Conservation (phyloP, 2,329 filamentous ascomycete genomes). For the Aaosphaeria arxii region DNA sequence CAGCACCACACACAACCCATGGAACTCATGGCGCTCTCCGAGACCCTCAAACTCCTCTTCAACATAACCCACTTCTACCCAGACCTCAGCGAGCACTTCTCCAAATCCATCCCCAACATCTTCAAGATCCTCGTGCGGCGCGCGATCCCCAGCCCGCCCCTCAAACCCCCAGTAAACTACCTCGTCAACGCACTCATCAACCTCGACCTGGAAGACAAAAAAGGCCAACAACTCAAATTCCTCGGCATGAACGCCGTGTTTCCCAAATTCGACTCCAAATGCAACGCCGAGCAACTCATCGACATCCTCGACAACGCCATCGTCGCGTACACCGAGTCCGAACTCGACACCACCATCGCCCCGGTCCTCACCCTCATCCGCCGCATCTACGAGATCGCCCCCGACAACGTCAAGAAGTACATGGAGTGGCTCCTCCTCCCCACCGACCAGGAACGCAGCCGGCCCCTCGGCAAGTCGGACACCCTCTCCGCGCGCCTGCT, state of each 20-base stretch:
- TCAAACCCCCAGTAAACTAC: slow-evolving; percentile 69
- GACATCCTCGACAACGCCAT: slow-evolving; percentile 67
- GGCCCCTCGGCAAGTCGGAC: slow-evolving; percentile 72
- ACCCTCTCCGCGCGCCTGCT: slow-evolving; percentile 75
- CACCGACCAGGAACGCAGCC: slow-evolving; percentile 69
- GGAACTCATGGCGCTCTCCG: slow-evolving; percentile 75
- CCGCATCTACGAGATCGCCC: slow-evolving; percentile 67
- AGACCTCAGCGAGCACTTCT: slow-evolving; percentile 60
- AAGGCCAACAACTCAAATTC: slow-evolving; percentile 37
- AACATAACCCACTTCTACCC: slow-evolving; percentile 78
- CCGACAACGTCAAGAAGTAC: slow-evolving; percentile 57
- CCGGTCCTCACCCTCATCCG: slow-evolving; percentile 74
- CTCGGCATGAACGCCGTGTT: slow-evolving; percentile 58
- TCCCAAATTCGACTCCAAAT: slow-evolving; percentile 59
- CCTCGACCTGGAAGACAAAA: slow-evolving; percentile 62
- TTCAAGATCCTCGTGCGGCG: slow-evolving; percentile 65
- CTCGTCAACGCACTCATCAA: slow-evolving; percentile 81
- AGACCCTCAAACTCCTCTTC: slow-evolving; percentile 85
- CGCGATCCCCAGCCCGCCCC: slow-evolving; percentile 60
- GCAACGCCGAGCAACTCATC: slow-evolving; percentile 63
- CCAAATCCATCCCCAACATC: slow-evolving; percentile 65
- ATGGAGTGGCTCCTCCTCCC: slow-evolving; percentile 72
- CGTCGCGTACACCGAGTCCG: slow-evolving; percentile 59
- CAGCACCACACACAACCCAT: slow-evolving; percentile 52
- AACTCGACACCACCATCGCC: slow-evolving; percentile 70